A percentile compares a stretch with the other conserved stretches of the same genome.
Evolutionary conservation across 2,329 filamentous ascomycete genomes (phyloP).

Genomic region (Chaetomium strumarium): DNA sequence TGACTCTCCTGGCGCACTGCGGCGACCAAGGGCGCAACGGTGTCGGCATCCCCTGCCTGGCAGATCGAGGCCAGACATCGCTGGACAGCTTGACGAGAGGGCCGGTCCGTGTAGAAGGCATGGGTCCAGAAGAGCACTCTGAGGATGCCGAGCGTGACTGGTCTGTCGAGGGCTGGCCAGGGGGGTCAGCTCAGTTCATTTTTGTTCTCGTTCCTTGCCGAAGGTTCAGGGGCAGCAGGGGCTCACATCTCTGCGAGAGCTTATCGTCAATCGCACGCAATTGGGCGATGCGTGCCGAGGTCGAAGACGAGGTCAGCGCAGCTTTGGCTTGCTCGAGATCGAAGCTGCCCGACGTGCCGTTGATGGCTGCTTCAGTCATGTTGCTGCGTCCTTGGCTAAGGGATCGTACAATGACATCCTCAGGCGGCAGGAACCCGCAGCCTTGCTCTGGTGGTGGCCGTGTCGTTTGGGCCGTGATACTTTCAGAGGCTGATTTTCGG

Average conservation of each 20-base stretch:
- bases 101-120: slow-evolving; percentile 76
- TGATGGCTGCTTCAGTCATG: slow-evolving; percentile 46
- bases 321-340: slow-evolving; percentile 46
- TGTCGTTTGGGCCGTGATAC: slow-evolving; percentile 13
- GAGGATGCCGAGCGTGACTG: slow-evolving; percentile 52
- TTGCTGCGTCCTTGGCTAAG: slow-evolving; percentile 31
- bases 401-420: slow-evolving; percentile 33
- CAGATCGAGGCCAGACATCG: slow-evolving; percentile 66
- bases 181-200: slow-evolving; percentile 12
- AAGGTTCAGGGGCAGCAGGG: slow-evolving; percentile 12
- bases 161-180: slow-evolving; percentile 40
- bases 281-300: slow-evolving; percentile 47
- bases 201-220: background rate
- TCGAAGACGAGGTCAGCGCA: slow-evolving; percentile 58
- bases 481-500: slow-evolving; percentile 19
- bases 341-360: slow-evolving; percentile 37
- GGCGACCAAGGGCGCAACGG: slow-evolving; percentile 59
- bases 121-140: slow-evolving; percentile 81
- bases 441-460: slow-evolving; percentile 7
- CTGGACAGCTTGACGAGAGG: slow-evolving; percentile 77
- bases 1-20: slow-evolving; percentile 65
- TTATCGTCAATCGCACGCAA: slow-evolving; percentile 53
- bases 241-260: slow-evolving; percentile 47
- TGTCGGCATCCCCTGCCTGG: slow-evolving; percentile 48
- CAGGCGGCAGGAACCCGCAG: slow-evolving; percentile 20